A percentile compares a stretch with the other conserved stretches of the same genome.
Evolutionary conservation across 148 eudicot genomes (phyloP).

Genomic region (Gaultheria prostrata): DNA sequence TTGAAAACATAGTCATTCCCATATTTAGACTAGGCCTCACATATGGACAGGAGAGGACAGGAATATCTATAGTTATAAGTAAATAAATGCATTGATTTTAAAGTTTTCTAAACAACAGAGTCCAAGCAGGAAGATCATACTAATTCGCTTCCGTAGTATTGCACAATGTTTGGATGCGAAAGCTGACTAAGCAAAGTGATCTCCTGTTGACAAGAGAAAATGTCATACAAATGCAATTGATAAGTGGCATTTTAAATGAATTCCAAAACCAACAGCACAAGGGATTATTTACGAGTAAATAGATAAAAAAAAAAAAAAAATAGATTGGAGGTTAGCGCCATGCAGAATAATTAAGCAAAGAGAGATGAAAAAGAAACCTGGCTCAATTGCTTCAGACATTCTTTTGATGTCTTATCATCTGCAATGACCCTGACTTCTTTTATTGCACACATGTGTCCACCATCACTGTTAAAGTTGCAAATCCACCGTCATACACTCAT

Average conservation of each 20-base stretch:
- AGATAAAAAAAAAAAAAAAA: neutral
- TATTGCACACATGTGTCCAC: slow-evolving; percentile 95
- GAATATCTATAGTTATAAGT: neutral
- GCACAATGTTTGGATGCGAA: slow-evolving; percentile 88
- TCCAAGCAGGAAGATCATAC: slow-evolving; percentile 34
- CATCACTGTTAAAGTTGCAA: slow-evolving; percentile 54
- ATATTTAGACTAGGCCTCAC: neutral
- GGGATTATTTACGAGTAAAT: neutral
- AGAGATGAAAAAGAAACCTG: slow-evolving; percentile 50
- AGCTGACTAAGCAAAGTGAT: slow-evolving; percentile 82
- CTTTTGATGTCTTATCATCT: slow-evolving; percentile 83
- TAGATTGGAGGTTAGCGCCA: neutral
- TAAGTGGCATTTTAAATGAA: neutral
- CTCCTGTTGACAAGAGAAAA: slow-evolving; percentile 53
- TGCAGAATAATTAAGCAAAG: neutral
- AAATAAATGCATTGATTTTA: neutral
- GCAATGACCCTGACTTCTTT: slow-evolving; percentile 78
- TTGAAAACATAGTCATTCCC: neutral
- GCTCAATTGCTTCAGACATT: slow-evolving; percentile 88
- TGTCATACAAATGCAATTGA: slow-evolving; percentile 4
- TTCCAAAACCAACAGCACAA: neutral
- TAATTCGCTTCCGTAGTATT: slow-evolving; percentile 88
- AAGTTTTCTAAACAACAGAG: neutral
- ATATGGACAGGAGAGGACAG: neutral
- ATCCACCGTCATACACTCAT: neutral